Evolutionary conservation across 2,329 filamentous ascomycete genomes (phyloP).

Genomic region (Pyricularia sp.): DNA sequence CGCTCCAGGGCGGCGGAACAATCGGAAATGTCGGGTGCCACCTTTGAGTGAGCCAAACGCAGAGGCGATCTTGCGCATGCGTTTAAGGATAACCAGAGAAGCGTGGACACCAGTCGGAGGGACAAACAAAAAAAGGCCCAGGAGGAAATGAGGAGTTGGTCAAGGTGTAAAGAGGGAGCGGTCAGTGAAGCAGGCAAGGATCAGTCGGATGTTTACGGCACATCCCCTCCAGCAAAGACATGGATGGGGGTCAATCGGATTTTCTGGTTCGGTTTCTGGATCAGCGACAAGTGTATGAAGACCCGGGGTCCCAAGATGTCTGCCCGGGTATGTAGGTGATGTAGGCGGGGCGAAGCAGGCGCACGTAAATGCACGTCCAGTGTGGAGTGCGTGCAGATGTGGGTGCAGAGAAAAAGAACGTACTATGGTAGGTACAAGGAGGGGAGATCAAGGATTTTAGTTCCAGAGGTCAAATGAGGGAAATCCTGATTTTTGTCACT

Average conservation of each 20-base stretch:
- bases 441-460: background rate
- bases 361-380: background rate
- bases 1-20: background rate
- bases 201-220: conserved; percentile 15
- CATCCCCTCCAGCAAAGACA: conserved; percentile 15
- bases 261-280: conserved; percentile 16
- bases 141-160: conserved; percentile 4
- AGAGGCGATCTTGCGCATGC: background rate
- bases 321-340: background rate
- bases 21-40: background rate
- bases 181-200: conserved; percentile 7
- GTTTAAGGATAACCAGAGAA: background rate
- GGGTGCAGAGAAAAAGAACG: background rate
- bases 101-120: background rate
- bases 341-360: too few species aligned
- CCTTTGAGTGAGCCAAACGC: background rate
- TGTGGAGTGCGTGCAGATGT: background rate
- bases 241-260: conserved; percentile 4
- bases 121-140: background rate
- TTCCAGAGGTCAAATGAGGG: background rate
- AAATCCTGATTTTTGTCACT: background rate
- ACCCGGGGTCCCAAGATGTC: background rate
- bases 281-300: conserved; percentile 18
- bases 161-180: conserved; percentile 7
- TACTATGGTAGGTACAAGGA: background rate